Percentiles rank a stretch among this genome's conserved stretches.
These are phyloP conservation scores for Heliamphora exappendiculata DNA, from an alignment of 148 eudicot genomes.

Conservation along the genomic window DNA sequence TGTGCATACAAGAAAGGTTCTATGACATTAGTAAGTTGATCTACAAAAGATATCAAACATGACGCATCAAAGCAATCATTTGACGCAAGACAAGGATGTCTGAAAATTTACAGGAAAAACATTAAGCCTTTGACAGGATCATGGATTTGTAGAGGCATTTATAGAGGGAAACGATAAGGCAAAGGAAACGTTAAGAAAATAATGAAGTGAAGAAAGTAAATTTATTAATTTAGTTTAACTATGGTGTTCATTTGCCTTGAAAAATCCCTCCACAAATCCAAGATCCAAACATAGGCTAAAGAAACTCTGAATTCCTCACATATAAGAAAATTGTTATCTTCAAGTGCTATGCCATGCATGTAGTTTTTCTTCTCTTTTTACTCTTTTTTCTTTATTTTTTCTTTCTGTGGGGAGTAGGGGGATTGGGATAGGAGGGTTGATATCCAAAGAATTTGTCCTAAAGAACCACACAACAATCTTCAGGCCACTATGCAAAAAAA, in stretches of 20 bases:
- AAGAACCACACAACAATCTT: not conserved
- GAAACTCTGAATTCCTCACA: not conserved
- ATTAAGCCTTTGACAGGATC: too few species aligned
- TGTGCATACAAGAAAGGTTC: not conserved
- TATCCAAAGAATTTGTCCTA: not conserved
- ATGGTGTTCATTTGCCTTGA: too few species aligned
- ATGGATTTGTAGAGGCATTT: too few species aligned
- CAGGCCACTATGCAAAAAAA: not conserved
- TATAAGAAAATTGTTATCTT: not conserved
- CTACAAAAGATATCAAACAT: not conserved
- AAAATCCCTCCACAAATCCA: not conserved
- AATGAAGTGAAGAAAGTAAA: too few species aligned
- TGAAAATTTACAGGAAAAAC: too few species aligned
- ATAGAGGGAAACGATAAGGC: too few species aligned
- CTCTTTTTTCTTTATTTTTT: not conserved
- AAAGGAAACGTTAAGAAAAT: not conserved
- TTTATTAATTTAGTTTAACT: too few species aligned
- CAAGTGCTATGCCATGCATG: not conserved
- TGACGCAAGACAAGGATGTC: not conserved
- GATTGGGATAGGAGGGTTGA: not conserved
- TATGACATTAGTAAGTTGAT: not conserved
- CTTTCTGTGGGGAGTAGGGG: not conserved
- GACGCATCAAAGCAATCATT: not conserved
- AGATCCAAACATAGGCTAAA: not conserved
- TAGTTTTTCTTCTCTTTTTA: not conserved